phyloP scores from a whole-genome alignment of 2,329 filamentous ascomycete species.

The Pyrenochaeta sp. region DNA sequence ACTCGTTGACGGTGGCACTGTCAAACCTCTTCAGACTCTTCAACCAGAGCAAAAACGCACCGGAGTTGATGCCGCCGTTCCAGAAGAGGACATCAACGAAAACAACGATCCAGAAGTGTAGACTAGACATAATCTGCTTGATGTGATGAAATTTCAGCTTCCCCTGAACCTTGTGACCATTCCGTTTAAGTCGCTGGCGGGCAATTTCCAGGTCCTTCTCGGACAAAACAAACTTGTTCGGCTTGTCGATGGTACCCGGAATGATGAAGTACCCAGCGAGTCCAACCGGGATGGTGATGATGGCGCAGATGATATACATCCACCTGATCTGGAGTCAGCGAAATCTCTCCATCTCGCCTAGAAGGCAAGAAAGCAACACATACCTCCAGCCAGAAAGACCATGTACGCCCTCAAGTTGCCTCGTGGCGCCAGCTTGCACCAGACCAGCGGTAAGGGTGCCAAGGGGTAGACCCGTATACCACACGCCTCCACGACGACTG shows the following conservation, averaged over 20 bases:
- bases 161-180: background rate
- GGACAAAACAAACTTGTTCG: conserved; percentile 56
- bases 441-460: background rate
- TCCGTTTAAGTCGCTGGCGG: background rate
- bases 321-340: conserved; percentile 4
- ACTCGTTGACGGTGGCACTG: background rate
- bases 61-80: background rate
- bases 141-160: background rate
- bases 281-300: conserved; percentile 63
- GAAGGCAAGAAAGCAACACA: too few species aligned
- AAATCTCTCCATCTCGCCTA: too few species aligned
- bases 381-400: conserved; percentile 56
- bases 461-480: conserved; percentile 52
- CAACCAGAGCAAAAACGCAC: background rate
- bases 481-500: conserved; percentile 58
- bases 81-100: background rate
- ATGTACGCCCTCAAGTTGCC: conserved; percentile 60
- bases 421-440: background rate
- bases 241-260: conserved; percentile 58
- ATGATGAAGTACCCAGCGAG: conserved; percentile 59
- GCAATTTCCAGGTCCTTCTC: conserved; percentile 55
- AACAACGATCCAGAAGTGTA: background rate
- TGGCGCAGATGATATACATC: conserved; percentile 42
- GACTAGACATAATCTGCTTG: too few species aligned
- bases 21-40: background rate